A percentile compares a stretch with the other conserved stretches of the same genome.
phyloP scores from a whole-genome alignment of 73 alveolate species.

The Strombidium stylifer region DNA sequence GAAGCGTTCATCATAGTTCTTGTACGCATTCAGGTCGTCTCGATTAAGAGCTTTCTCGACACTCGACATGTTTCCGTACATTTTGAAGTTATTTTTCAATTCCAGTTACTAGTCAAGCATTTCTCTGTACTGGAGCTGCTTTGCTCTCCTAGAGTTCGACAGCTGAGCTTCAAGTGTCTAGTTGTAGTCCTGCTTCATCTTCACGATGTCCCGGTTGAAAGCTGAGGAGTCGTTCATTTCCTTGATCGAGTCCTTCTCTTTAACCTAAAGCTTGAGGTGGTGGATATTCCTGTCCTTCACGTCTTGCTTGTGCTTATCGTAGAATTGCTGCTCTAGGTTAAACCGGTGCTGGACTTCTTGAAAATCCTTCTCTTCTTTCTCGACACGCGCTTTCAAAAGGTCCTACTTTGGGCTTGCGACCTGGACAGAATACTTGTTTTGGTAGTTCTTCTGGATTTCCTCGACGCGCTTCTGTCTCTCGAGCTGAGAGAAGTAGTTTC shows the following conservation, averaged over 20 bases:
- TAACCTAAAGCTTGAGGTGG: background rate
- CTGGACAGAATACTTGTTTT: background rate
- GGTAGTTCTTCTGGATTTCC: background rate
- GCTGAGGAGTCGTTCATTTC: background rate
- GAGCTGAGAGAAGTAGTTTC: too few species aligned
- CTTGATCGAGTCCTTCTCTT: background rate
- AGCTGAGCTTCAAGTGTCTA: conserved; percentile 15
- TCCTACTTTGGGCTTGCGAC: conserved; percentile 6
- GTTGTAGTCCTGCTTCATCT: conserved; percentile 3
- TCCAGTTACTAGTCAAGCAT: conserved; percentile 51
- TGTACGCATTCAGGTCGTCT: conserved; percentile 54
- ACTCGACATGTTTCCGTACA: conserved; percentile 58
- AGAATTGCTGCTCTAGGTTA: background rate
- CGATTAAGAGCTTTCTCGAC: conserved; percentile 52
- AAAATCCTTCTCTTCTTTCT: background rate
- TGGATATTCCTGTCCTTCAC: background rate
- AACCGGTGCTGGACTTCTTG: conserved; percentile 1
- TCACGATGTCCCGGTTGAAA: conserved; percentile 11
- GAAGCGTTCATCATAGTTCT: conserved; percentile 7
- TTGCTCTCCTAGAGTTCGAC: conserved; percentile 1
- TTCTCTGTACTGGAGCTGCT: conserved; percentile 32
- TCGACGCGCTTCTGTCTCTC: too few species aligned
- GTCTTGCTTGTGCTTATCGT: background rate
- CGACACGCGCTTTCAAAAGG: background rate
- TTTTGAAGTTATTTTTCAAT: conserved; percentile 9